Evolutionary conservation across 345 rosid genomes (phyloP).

Genomic region (Psidium friedrichsthalianum): DNA sequence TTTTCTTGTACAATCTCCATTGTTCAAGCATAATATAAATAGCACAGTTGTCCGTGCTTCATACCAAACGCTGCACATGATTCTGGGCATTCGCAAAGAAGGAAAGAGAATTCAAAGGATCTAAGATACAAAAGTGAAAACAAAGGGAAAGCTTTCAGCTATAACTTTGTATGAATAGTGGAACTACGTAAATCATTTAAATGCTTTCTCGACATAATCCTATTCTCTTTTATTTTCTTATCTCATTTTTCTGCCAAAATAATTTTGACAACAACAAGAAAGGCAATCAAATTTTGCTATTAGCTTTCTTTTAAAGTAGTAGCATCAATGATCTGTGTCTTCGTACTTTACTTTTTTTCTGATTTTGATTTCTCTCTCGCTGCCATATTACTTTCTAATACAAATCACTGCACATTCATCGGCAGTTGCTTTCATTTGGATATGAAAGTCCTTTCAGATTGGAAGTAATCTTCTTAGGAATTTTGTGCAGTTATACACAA

Average conservation of each 20-base stretch:
- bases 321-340: neutral
- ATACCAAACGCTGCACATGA: neutral
- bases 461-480: neutral
- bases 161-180: neutral
- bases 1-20: neutral
- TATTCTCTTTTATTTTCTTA: neutral
- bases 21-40: neutral
- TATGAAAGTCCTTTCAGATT: neutral
- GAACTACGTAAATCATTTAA: neutral
- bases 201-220: neutral
- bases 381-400: neutral
- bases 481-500: slow-evolving; percentile 10
- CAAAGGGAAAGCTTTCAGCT: neutral
- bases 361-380: neutral
- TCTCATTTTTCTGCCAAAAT: neutral
- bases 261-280: neutral
- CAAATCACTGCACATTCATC: neutral
- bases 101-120: neutral
- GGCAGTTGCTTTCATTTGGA: neutral
- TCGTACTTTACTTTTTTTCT: neutral
- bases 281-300: neutral
- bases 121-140: neutral
- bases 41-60: neutral
- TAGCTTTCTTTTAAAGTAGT: neutral
- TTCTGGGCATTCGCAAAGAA: neutral